Conservation (phyloP, 2,329 filamentous ascomycete species). For the Sclerotinia borealis region DNA sequence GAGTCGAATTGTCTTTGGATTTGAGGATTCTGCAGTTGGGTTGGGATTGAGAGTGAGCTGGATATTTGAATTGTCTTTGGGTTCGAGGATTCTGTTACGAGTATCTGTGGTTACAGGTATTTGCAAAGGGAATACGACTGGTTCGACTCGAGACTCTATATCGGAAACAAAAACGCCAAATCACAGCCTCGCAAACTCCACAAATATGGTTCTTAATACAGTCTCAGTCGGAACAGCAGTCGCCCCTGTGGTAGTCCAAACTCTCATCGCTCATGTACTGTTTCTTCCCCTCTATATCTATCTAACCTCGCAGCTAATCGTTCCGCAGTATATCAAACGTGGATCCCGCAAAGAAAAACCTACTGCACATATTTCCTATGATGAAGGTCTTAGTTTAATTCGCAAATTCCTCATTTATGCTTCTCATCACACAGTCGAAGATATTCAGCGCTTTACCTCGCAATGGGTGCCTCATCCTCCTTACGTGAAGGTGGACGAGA, state of each 20-base stretch:
- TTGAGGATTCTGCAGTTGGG: no score
- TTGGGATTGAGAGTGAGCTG: neutral
- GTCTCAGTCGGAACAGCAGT: slow-evolving; percentile 76
- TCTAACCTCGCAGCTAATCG: slow-evolving; percentile 6
- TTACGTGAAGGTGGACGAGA: slow-evolving; percentile 76
- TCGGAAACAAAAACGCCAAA: neutral
- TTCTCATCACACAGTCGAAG: slow-evolving; percentile 85
- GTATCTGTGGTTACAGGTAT: no score
- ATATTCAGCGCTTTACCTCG: slow-evolving; percentile 82
- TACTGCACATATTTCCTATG: slow-evolving; percentile 86
- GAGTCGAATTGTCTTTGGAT: neutral
- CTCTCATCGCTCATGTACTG: slow-evolving; percentile 76
- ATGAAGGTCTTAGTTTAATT: slow-evolving; percentile 83
- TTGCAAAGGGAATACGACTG: neutral
- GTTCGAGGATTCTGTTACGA: neutral
- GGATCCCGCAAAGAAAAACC: slow-evolving; percentile 71
- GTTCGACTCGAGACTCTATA: neutral
- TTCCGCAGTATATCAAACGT: slow-evolving; percentile 71
- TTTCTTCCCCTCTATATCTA: slow-evolving; percentile 30
- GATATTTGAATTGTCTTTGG: neutral
- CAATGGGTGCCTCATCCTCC: slow-evolving; percentile 87
- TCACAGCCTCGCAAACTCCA: neutral
- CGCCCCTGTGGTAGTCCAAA: slow-evolving; percentile 80
- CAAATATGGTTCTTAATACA: slow-evolving; percentile 56
- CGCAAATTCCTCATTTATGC: slow-evolving; percentile 80